A percentile compares a stretch with the other conserved stretches of the same genome.
Evolutionary conservation across 75 land plant species (phyloP).

Genomic region (Chamaecyparis obtusa): DNA sequence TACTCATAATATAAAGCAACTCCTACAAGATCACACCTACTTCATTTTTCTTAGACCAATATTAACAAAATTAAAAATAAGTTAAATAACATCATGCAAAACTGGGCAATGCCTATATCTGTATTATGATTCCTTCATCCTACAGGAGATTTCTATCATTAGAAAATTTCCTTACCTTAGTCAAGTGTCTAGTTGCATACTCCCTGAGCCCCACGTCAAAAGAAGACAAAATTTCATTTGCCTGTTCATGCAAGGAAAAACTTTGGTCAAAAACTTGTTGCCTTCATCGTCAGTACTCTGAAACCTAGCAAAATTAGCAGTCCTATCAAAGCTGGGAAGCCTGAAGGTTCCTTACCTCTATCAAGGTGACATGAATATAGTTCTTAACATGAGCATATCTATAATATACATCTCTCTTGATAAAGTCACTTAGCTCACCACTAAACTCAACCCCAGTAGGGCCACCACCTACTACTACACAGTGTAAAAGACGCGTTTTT

Average conservation of each 20-base stretch:
- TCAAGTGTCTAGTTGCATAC: slow-evolving; percentile 29
- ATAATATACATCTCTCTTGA: slow-evolving; percentile 57
- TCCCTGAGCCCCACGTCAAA: slow-evolving; percentile 44
- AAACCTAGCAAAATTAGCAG: not conserved
- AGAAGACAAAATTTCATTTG: slow-evolving; percentile 47
- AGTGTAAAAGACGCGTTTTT: slow-evolving; percentile 61
- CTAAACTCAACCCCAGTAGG: slow-evolving; percentile 87
- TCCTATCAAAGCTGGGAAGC: not conserved
- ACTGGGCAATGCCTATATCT: not conserved
- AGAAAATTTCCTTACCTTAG: slow-evolving; percentile 24
- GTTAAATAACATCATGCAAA: not conserved
- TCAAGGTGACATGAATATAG: slow-evolving; percentile 60
- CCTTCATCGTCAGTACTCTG: not conserved
- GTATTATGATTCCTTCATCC: not conserved
- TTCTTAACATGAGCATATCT: slow-evolving; percentile 60
- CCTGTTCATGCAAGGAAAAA: slow-evolving; percentile 23
- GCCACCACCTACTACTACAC: slow-evolving; percentile 87
- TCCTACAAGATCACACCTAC: not conserved
- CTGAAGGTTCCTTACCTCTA: slow-evolving; percentile 39
- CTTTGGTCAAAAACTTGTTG: not conserved
- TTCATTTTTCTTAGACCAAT: not conserved
- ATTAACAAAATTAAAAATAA: not conserved
- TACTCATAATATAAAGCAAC: not conserved
- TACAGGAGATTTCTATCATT: not conserved
- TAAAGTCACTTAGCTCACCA: slow-evolving; percentile 85